These are phyloP conservation scores for Limtongia smithiae DNA, from an alignment of 805 yeast genomes.

Conservation along the genomic window DNA sequence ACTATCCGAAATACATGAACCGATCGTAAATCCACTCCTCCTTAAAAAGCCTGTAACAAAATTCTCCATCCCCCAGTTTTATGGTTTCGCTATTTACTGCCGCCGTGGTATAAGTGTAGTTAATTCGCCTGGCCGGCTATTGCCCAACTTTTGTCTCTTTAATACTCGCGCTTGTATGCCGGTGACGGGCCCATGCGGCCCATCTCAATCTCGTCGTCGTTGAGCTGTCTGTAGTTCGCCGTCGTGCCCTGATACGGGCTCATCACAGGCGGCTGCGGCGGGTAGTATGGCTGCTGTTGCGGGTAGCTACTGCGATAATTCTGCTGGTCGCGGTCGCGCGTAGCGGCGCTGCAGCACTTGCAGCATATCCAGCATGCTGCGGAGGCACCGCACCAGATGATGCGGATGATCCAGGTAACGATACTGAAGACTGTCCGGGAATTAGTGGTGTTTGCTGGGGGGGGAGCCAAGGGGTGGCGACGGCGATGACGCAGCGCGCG, in stretches of 20 bases:
- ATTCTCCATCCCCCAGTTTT: too few species aligned
- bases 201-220: conserved; percentile 21
- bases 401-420: conserved; percentile 18
- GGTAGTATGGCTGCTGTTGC: conserved; percentile 19
- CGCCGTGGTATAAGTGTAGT: too few species aligned
- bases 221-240: conserved; percentile 5
- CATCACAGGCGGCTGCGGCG: conserved; percentile 18
- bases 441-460: too few species aligned
- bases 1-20: too few species aligned
- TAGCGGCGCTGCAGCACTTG: conserved; percentile 1
- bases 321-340: background rate
- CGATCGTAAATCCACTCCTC: too few species aligned
- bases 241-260: background rate
- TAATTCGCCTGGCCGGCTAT: too few species aligned
- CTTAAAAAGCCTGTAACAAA: too few species aligned
- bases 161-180: background rate
- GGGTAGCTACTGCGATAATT: conserved; percentile 4
- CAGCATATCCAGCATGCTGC: conserved; percentile 20
- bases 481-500: background rate
- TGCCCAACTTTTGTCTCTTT: background rate
- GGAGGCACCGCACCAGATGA: conserved; percentile 19
- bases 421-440: conserved; percentile 13
- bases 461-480: too few species aligned
- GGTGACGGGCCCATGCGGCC: conserved; percentile 3
- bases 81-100: too few species aligned